Base-by-base conservation (phyloP, 1,284 basidiomycete genomes). In the Ceratobasidium sp. region DNA sequence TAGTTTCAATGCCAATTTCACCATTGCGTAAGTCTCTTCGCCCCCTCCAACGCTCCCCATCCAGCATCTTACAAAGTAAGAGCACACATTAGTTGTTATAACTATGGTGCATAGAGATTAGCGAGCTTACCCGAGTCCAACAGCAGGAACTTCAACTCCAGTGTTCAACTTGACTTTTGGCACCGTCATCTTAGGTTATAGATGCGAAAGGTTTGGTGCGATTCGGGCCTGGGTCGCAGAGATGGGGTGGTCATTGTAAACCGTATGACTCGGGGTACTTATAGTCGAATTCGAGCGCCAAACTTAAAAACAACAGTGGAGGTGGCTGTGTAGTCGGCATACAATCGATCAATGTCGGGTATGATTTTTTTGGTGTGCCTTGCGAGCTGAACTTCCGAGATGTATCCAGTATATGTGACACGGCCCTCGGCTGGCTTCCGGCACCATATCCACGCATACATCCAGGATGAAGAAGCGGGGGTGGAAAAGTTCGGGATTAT, bases 101-200 rank as follows among this genome's bases (percentile, higher is more conserved):
- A 46, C 16, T 19, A 14, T 14, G 43, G 16, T 5, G 16, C 16
- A n/a, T 6, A 34, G 13, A 24, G 59, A 39, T 46, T 22, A 27
- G n/a, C 16, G 11, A 7, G 54, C 76, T 68, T 46, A 77, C 77
- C 77, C 78, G 29, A 78, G 73, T 27, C 77, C 78, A 59, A 79
- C 75, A n/a, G 78, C 78, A 7, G 81, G 81, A 48, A 82, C 79
- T n/a, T 77, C 69, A 27, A 76, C 78, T 19, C 81, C 81, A 16
- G 79, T 81, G 78, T 82, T 81, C 72, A 82, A 80, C 74, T 80
- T 81, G 74, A 80, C 39, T 24, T 31, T 37, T 7, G 74, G 74
- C 11, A 68, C 53, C 19, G 51, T 37, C 49, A 66, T 66, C 7
- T 51, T 27, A 14, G 24, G 13, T 39, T 24, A 22, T 22, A 6